phyloP scores from a whole-genome alignment of 495 filamentous ascomycete species.

The Penicillium desertorum region DNA sequence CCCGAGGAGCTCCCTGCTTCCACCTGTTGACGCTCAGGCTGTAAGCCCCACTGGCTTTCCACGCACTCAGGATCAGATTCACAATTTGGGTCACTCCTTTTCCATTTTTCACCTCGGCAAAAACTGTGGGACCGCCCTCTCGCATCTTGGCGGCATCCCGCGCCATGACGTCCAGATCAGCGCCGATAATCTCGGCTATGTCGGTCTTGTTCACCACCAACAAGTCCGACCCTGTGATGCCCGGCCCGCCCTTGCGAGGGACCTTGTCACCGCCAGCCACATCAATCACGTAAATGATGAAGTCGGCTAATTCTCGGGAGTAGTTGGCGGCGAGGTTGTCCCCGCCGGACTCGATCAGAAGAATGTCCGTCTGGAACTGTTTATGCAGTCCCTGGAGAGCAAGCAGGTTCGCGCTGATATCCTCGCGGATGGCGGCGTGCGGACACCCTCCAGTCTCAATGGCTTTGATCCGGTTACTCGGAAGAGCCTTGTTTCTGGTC shows the following conservation, averaged over 20 bases:
- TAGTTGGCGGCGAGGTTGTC: conserved; percentile 98
- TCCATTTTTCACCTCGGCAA: conserved; percentile 93
- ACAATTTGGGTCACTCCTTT: conserved; percentile 82
- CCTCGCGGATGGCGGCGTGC: conserved; percentile 96
- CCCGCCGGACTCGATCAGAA: conserved; percentile 92
- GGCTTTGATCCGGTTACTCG: conserved; percentile 77
- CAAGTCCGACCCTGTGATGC: conserved; percentile 92
- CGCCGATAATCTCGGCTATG: conserved; percentile 84
- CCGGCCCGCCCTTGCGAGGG: conserved; percentile 91
- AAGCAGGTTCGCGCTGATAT: conserved; percentile 89
- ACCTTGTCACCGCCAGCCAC: conserved; percentile 96
- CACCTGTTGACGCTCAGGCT: conserved; percentile 53
- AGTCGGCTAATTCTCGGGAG: conserved; percentile 88
- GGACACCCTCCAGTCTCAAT: conserved; percentile 98
- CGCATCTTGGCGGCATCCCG: conserved; percentile 90
- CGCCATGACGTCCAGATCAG: conserved; percentile 95
- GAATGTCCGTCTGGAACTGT: conserved; percentile 67
- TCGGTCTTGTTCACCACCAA: conserved; percentile 96
- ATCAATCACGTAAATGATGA: conserved; percentile 98
- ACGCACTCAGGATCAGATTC: conserved; percentile 83
- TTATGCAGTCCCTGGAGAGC: conserved; percentile 83
- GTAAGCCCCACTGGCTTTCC: conserved; percentile 81
- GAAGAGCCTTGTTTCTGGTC: conserved; percentile 77
- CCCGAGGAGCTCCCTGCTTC: conserved; percentile 51
- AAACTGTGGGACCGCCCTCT: conserved; percentile 94